These are phyloP conservation scores for Eimeria necatrix DNA, from an alignment of 169 alveolate genomes.

Conservation along the genomic window DNA sequence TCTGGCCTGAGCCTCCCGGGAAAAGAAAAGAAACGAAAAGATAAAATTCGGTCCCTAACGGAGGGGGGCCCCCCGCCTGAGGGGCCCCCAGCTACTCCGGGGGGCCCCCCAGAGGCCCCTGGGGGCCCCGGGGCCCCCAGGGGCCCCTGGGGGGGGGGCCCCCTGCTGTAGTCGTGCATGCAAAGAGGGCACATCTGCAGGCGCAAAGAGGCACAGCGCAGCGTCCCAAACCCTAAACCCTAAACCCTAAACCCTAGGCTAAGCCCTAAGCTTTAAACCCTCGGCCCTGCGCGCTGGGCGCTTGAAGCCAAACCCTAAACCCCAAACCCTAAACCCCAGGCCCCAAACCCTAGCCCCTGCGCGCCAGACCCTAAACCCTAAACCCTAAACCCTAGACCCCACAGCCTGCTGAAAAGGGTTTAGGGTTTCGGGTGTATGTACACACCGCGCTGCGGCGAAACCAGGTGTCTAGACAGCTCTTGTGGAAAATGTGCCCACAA, in stretches of 20 bases:
- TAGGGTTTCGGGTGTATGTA: too few species aligned
- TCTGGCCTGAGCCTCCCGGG: conserved; percentile 1
- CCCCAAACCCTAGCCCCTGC: too few species aligned
- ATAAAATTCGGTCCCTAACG: background rate
- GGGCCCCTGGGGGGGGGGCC: conserved; percentile 7
- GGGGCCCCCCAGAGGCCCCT: too few species aligned
- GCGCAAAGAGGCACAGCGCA: background rate
- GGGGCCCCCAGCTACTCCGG: too few species aligned
- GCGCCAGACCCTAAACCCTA: conserved; percentile 33
- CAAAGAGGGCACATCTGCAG: conserved; percentile 1
- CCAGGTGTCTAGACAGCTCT: conserved; percentile 73
- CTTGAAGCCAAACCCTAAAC: too few species aligned
- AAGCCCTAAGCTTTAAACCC: too few species aligned
- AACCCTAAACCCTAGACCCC: conserved; percentile 24
- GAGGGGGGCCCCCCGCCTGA: background rate
- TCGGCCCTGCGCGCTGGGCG: too few species aligned
- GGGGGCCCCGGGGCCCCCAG: too few species aligned
- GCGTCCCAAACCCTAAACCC: background rate
- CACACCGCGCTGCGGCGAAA: conserved; percentile 42
- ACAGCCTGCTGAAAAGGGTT: too few species aligned
- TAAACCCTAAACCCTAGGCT: conserved; percentile 18
- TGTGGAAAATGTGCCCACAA: conserved; percentile 69
- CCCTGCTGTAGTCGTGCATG: conserved; percentile 65
- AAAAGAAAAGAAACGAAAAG: conserved; percentile 47
- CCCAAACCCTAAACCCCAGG: too few species aligned